phyloP scores from a whole-genome alignment of 805 yeast genomes.

The Cyberlindnera maritima region DNA sequence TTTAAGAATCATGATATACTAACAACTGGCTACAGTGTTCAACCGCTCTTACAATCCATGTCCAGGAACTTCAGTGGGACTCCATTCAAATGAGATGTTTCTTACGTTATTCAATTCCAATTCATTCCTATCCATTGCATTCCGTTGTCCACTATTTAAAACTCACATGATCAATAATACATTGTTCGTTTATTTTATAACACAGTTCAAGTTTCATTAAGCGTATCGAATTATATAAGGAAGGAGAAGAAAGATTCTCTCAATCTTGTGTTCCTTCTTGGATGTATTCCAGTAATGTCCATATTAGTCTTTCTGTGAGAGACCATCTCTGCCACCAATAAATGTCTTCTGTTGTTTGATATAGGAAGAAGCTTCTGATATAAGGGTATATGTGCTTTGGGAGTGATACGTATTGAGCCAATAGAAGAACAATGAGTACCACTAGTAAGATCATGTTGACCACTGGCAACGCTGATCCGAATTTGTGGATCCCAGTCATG shows the following conservation, averaged over 20 bases:
- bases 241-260: too few species aligned
- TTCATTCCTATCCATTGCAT: too few species aligned
- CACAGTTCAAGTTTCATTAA: not conserved
- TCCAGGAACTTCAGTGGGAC: constrained; percentile 12
- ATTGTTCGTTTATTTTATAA: not conserved
- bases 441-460: constrained; percentile 12
- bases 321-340: constrained; percentile 25
- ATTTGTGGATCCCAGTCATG: not conserved
- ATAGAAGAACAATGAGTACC: constrained; percentile 3
- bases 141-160: too few species aligned
- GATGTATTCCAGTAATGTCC: constrained; percentile 19
- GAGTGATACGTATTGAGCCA: constrained; percentile 3
- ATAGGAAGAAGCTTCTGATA: constrained; percentile 5
- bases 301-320: constrained; percentile 12
- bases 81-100: constrained; percentile 7
- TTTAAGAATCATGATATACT: not conserved
- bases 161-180: too few species aligned
- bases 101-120: too few species aligned
- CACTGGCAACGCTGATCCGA: not conserved
- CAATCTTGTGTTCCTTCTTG: not conserved
- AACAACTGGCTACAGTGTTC: constrained; percentile 5
- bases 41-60: constrained; percentile 12
- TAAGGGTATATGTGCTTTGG: constrained; percentile 3
- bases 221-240: not conserved
- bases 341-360: constrained; percentile 14